phyloP scores from a whole-genome alignment of 176 grass and related monocot species.

The Eleusine indica region DNA sequence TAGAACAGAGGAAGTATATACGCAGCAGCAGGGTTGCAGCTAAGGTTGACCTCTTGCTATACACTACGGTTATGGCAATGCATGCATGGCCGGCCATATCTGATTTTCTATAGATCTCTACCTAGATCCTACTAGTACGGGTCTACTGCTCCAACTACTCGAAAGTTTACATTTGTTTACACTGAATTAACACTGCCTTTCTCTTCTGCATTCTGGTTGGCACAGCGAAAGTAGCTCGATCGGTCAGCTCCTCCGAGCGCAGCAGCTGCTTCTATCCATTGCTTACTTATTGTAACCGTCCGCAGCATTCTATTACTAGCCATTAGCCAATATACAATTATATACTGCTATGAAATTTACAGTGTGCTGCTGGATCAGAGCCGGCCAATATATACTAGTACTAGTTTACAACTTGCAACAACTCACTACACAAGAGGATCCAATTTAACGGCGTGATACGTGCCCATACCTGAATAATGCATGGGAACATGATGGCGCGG shows the following conservation, averaged over 20 bases:
- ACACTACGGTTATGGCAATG: not conserved
- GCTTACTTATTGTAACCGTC: not conserved
- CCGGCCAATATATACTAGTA: not conserved
- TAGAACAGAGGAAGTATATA: no score
- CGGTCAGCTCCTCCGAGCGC: not conserved
- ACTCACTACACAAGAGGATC: not conserved
- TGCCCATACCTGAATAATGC: not conserved
- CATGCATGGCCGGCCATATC: not conserved
- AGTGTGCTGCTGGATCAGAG: no score
- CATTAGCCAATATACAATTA: no score
- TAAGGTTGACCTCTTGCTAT: slow-evolving; percentile 30
- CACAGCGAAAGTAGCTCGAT: not conserved
- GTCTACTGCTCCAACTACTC: not conserved
- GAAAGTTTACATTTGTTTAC: slow-evolving; percentile 9
- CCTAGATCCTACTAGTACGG: slow-evolving; percentile 1
- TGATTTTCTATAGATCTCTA: not conserved
- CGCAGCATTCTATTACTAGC: not conserved
- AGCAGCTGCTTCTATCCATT: not conserved
- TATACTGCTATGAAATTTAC: no score
- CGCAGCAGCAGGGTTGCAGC: not conserved
- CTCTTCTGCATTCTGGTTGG: not conserved
- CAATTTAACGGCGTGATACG: not conserved
- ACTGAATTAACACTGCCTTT: not conserved
- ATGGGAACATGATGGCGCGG: not conserved
- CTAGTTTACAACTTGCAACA: not conserved